These are phyloP conservation scores for Sapria himalayana DNA, from an alignment of 345 rosid genomes.

Conservation along the genomic window DNA sequence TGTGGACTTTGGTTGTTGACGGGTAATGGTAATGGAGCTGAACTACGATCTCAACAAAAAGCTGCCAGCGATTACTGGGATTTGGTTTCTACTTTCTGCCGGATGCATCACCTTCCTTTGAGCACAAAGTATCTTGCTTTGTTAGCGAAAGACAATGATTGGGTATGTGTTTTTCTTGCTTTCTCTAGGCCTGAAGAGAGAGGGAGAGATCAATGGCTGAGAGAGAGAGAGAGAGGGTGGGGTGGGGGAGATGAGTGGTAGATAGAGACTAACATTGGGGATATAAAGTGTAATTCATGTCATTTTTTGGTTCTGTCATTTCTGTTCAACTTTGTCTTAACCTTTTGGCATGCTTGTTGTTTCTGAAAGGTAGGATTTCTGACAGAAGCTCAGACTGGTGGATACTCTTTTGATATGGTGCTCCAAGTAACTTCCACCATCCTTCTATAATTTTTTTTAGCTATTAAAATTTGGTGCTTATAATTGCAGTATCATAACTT, in stretches of 20 bases:
- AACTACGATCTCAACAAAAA: constrained; percentile 68
- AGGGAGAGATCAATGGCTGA: not conserved
- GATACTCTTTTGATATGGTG: constrained; percentile 62
- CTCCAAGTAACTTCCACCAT: constrained; percentile 36
- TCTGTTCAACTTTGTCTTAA: constrained; percentile 6
- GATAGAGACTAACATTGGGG: too few species aligned
- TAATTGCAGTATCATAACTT: too few species aligned
- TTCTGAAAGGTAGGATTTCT: constrained; percentile 77
- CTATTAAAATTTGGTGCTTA: not conserved
- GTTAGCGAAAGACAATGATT: constrained; percentile 90
- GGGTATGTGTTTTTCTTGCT: constrained; percentile 37
- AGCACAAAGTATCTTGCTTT: constrained; percentile 84
- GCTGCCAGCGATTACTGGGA: constrained; percentile 78
- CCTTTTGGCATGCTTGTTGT: constrained; percentile 12
- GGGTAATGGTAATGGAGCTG: constrained; percentile 76
- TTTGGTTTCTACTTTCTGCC: constrained; percentile 75
- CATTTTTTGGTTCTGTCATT: not conserved
- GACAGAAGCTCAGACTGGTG: constrained; percentile 91
- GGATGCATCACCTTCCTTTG: constrained; percentile 71
- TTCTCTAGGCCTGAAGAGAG: not conserved
- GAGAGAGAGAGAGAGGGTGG: not conserved
- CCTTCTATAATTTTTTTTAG: constrained; percentile 3
- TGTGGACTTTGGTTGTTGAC: constrained; percentile 82
- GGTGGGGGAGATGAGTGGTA: too few species aligned
- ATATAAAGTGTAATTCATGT: too few species aligned